Percentiles rank a stretch among this genome's conserved stretches.
These are phyloP conservation scores for Pleurotus djamor DNA, from an alignment of 768 basidiomycete species.

Conservation along the genomic window DNA sequence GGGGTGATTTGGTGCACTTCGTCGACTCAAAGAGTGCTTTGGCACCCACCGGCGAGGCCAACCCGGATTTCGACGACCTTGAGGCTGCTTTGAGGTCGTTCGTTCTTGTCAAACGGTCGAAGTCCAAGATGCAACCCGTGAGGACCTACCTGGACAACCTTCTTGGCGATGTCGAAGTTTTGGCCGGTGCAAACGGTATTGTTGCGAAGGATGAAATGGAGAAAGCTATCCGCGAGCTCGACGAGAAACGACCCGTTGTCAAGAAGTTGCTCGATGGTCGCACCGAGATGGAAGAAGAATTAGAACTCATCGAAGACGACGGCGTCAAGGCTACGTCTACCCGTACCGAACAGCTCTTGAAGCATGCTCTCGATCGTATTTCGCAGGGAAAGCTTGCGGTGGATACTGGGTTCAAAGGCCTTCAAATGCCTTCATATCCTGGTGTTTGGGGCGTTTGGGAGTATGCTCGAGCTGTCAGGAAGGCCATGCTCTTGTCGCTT, in stretches of 20 bases:
- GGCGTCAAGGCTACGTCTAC: slow-evolving; percentile 52
- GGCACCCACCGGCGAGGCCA: slow-evolving; percentile 54
- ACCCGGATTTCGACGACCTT: slow-evolving; percentile 80
- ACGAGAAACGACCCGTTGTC: slow-evolving; percentile 71
- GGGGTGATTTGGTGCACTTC: slow-evolving; percentile 94
- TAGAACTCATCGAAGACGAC: slow-evolving; percentile 80
- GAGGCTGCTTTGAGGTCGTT: slow-evolving; percentile 91
- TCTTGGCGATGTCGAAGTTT: slow-evolving; percentile 86
- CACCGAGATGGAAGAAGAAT: slow-evolving; percentile 73
- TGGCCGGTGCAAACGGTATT: slow-evolving; percentile 82
- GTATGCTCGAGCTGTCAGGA: slow-evolving; percentile 80
- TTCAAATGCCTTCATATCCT: slow-evolving; percentile 76
- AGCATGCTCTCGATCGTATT: slow-evolving; percentile 72
- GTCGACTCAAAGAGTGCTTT: slow-evolving; percentile 81
- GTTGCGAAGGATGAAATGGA: slow-evolving; percentile 80
- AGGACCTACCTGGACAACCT: slow-evolving; percentile 89
- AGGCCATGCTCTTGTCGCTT: slow-evolving; percentile 72
- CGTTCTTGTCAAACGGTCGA: slow-evolving; percentile 93
- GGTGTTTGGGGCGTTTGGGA: slow-evolving; percentile 84
- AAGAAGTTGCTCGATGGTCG: slow-evolving; percentile 81
- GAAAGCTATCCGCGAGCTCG: slow-evolving; percentile 68
- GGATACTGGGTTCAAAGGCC: slow-evolving; percentile 26
- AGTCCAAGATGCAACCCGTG: slow-evolving; percentile 93
- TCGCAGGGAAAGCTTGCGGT: slow-evolving; percentile 72
- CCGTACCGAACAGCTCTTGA: slow-evolving; percentile 58